Evolutionary conservation across 306 rosid genomes (phyloP), one percentile per base, ranked within the genome.

Genomic region (Cicer arietinum): DNA sequence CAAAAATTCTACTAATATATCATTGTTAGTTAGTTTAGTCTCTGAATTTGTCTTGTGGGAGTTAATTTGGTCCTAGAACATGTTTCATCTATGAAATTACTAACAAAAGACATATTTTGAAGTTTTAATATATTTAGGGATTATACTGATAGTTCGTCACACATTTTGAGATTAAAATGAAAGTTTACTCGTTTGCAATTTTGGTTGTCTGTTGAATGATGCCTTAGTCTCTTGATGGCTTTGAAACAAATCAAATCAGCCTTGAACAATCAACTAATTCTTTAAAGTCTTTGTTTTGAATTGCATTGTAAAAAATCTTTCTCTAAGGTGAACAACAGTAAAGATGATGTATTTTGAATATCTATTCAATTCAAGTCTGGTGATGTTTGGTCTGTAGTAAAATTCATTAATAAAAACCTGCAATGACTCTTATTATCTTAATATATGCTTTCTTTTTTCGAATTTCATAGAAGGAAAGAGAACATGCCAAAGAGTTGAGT

Each of bases 391-490:
- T 41, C 1, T 17, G 64, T 20, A 7, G 39, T 63, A 7, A 41
- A 62, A 59, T 66, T 58, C 53, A 20, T 77, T 67, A 4, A 73
- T 50, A 43, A 47, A 47, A 46, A 62, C 6, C 35, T 45, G 52
- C 30, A 13, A 0, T 69, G 73, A 60, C 22, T 47, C 4, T 72
- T 61, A 12, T 63, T 61, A 18, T n/a, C 43, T 45, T 39, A 58
- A 67, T 22, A 60, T 52, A 6, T 10, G 3, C 6, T 42, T 6
- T 71, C 67, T 69, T 53, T n/a, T 73, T 62, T 69, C 71, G 37
- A 71, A 69, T 66, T 39, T 16, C 16, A 60, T 71, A 94, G 99
- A 90, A 79, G 77, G 90, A 94, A 77, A 85, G 74, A 77, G 92
- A 89, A 53, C 79, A 64, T 11, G 42, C 45, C 56, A 75, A 81